Percentiles rank a stretch among this genome's conserved stretches.
Evolutionary conservation across 129 eudicot genomes (phyloP).

Genomic region (Ambrosia trifida): DNA sequence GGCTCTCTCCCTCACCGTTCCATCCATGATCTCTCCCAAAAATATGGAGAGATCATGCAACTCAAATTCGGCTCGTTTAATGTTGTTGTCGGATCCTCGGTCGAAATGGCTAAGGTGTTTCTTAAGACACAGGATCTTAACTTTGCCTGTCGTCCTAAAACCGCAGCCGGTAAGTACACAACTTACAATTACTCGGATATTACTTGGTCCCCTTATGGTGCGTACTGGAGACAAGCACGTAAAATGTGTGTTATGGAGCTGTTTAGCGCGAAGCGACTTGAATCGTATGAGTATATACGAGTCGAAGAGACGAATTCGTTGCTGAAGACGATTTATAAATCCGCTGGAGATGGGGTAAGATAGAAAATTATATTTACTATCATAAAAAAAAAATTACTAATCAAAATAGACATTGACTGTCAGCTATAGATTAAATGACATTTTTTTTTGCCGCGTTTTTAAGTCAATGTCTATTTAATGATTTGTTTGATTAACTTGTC

Average conservation of each 20-base stretch:
- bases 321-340: slow-evolving; percentile 20
- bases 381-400: no score
- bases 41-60: slow-evolving; percentile 68
- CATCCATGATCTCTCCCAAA: slow-evolving; percentile 54
- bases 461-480: no score
- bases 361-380: no score
- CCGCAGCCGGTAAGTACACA: slow-evolving; percentile 75
- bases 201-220: slow-evolving; percentile 79
- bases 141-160: slow-evolving; percentile 67
- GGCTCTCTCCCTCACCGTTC: slow-evolving; percentile 79
- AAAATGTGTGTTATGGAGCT: slow-evolving; percentile 75
- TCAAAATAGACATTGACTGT: no score
- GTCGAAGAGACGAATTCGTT: slow-evolving; percentile 52
- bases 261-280: slow-evolving; percentile 63
- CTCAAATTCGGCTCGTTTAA: slow-evolving; percentile 59
- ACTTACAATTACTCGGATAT: slow-evolving; percentile 74
- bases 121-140: slow-evolving; percentile 65
- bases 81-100: slow-evolving; percentile 74
- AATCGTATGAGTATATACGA: slow-evolving; percentile 73
- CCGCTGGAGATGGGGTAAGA: slow-evolving; percentile 13
- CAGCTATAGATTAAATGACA: no score
- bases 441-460: no score
- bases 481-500: no score
- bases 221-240: slow-evolving; percentile 83
- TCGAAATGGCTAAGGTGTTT: slow-evolving; percentile 56